Conservation (phyloP, 148 eudicot species). For the Nyssa sinensis region DNA sequence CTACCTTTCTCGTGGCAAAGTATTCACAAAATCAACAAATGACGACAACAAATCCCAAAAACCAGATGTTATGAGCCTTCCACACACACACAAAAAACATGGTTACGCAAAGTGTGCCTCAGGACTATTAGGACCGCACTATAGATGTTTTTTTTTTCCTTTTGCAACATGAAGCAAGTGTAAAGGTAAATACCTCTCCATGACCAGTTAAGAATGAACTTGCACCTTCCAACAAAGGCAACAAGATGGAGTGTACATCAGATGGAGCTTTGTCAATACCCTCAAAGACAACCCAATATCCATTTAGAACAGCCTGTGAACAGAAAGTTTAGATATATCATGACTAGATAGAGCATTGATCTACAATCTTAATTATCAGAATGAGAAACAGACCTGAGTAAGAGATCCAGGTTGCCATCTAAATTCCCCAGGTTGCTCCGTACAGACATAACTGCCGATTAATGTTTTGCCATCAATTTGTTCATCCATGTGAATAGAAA, state of each 20-base stretch:
- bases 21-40: not conserved
- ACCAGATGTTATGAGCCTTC: not conserved
- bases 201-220: slow-evolving; percentile 72
- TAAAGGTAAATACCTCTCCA: slow-evolving; percentile 69
- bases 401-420: slow-evolving; percentile 99
- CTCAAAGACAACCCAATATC: slow-evolving; percentile 95
- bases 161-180: not conserved
- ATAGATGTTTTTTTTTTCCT: not conserved
- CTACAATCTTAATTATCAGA: not conserved
- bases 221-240: slow-evolving; percentile 90
- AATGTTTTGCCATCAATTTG: slow-evolving; percentile 95
- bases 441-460: slow-evolving; percentile 87
- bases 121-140: not conserved
- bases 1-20: not conserved
- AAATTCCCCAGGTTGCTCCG: slow-evolving; percentile 96
- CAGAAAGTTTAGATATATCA: slow-evolving; percentile 7
- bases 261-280: slow-evolving; percentile 93
- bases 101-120: not conserved
- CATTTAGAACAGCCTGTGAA: slow-evolving; percentile 76
- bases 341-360: slow-evolving; percentile 1
- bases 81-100: not conserved
- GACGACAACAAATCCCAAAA: not conserved
- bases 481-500: slow-evolving; percentile 93
- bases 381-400: slow-evolving; percentile 61
- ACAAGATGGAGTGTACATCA: slow-evolving; percentile 78